Percentiles rank a stretch among this genome's conserved stretches.
phyloP scores from a whole-genome alignment of 2,329 filamentous ascomycete species.

The Cladosporium sp. region DNA sequence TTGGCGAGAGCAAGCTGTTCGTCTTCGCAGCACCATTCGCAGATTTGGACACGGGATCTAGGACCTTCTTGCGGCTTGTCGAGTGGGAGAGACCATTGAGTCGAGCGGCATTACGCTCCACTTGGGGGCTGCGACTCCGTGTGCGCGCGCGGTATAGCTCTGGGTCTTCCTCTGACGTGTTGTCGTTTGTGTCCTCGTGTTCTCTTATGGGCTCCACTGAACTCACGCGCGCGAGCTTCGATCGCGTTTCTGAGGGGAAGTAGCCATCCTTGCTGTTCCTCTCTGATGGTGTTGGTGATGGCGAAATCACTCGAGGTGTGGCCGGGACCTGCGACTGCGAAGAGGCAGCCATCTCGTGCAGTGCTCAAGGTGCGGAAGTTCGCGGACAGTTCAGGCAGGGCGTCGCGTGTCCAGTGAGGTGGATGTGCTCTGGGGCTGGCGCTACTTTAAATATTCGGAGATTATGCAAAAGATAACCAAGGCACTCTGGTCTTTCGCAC shows the following conservation, averaged over 20 bases:
- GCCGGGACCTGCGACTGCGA: slow-evolving; percentile 64
- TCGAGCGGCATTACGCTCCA: slow-evolving; percentile 32
- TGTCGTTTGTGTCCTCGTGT: slow-evolving; percentile 39
- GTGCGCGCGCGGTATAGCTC: slow-evolving; percentile 62
- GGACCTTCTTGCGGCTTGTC: slow-evolving; percentile 28
- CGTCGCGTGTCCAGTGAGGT: not conserved
- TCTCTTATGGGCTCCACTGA: slow-evolving; percentile 64
- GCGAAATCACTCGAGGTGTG: slow-evolving; percentile 85
- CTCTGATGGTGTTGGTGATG: slow-evolving; percentile 74
- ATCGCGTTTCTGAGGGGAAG: slow-evolving; percentile 74
- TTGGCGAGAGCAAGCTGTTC: slow-evolving; percentile 35
- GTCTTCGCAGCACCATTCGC: slow-evolving; percentile 25
- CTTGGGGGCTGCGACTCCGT: slow-evolving; percentile 68
- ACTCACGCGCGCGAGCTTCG: slow-evolving; percentile 62
- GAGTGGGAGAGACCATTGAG: slow-evolving; percentile 28
- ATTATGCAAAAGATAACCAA: not conserved
- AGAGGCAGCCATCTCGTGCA: slow-evolving; percentile 5
- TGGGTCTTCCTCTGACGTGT: slow-evolving; percentile 44
- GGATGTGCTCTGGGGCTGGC: not conserved
- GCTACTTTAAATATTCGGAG: not conserved
- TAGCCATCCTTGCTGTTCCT: slow-evolving; percentile 59
- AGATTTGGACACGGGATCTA: slow-evolving; percentile 34
- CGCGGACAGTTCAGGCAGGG: not conserved
- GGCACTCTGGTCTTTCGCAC: not conserved
- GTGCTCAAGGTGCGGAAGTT: not conserved